phyloP scores from a whole-genome alignment of 202 grass and related monocot genomes.

The Miscanthus sacchariflorus region DNA sequence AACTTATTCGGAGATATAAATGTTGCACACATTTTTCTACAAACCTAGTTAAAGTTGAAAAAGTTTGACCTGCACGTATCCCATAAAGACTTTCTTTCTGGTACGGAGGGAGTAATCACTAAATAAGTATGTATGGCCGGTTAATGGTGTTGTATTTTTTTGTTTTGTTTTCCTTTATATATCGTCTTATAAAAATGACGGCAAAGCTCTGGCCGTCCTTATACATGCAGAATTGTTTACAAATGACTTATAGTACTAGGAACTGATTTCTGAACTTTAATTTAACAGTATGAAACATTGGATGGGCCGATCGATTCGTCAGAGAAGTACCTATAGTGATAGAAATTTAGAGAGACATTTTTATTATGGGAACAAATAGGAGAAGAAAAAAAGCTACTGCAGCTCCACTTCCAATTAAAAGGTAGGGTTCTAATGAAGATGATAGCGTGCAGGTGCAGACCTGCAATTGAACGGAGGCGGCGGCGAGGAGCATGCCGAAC shows the following conservation, averaged over 20 bases:
- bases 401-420: neutral
- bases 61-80: too few relatives aligned
- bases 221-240: neutral
- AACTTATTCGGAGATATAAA: too few relatives aligned
- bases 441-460: constrained; percentile 12
- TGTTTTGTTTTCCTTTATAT: neutral
- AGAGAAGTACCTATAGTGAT: neutral
- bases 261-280: neutral
- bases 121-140: neutral
- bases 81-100: too few relatives aligned
- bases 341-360: neutral
- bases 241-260: neutral
- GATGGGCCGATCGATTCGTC: neutral
- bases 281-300: neutral
- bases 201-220: neutral
- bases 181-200: neutral
- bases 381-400: neutral
- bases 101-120: too few relatives aligned
- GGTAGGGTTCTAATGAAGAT: constrained; percentile 9
- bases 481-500: neutral
- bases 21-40: too few relatives aligned
- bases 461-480: neutral
- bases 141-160: neutral
- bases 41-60: too few relatives aligned
- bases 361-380: neutral